Conservation (phyloP, 495 filamentous ascomycete genomes). For the Poronia punctata region DNA sequence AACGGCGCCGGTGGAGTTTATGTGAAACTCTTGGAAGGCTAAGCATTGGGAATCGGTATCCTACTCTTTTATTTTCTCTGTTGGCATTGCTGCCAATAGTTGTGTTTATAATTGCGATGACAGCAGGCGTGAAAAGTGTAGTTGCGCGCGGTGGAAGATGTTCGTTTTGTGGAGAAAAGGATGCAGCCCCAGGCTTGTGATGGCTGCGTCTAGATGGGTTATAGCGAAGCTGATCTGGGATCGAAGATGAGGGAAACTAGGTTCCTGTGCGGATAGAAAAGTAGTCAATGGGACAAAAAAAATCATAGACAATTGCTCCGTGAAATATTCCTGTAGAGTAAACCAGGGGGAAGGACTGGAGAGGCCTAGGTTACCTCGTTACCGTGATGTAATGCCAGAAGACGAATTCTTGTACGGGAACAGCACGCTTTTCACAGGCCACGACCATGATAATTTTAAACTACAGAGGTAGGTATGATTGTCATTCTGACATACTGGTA, state of each 20-base stretch:
- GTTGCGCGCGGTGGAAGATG: constrained; percentile 4
- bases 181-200: constrained; percentile 3
- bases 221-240: constrained; percentile 20
- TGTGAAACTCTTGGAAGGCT: constrained; percentile 20
- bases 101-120: constrained; percentile 24
- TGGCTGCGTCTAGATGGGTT: constrained; percentile 11
- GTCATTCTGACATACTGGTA: too few species aligned
- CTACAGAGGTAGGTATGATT: too few species aligned
- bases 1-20: constrained; percentile 28
- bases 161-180: constrained; percentile 6
- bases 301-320: constrained; percentile 17
- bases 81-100: constrained; percentile 18
- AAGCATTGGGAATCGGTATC: constrained; percentile 27
- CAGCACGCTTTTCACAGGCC: too few species aligned
- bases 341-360: too few species aligned
- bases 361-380: too few species aligned
- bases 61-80: constrained; percentile 24
- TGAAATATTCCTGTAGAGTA: too few species aligned
- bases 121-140: constrained; percentile 1
- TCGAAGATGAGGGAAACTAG: constrained; percentile 11
- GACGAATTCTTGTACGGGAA: too few species aligned
- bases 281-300: constrained; percentile 21
- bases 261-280: constrained; percentile 21
- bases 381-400: too few species aligned
- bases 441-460: too few species aligned